Percentiles rank a stretch among this genome's conserved stretches.
Evolutionary conservation across 495 filamentous ascomycete species (phyloP).

Genomic region (Penicillium silybi): DNA sequence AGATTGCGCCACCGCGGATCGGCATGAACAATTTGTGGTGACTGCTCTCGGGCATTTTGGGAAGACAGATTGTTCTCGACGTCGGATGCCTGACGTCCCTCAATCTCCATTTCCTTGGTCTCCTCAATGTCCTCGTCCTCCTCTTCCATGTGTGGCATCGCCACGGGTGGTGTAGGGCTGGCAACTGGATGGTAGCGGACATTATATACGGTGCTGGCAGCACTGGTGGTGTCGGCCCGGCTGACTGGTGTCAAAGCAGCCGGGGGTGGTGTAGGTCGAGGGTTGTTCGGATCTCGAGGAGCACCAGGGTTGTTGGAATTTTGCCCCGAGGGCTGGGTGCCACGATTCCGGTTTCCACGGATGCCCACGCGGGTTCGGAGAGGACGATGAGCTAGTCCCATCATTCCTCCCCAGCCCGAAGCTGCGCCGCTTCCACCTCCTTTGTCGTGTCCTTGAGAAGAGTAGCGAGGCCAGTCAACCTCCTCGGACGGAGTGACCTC

Average conservation of each 20-base stretch:
- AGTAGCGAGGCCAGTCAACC: constrained; percentile 48
- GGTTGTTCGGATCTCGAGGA: constrained; percentile 20
- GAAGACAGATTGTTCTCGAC: constrained; percentile 10
- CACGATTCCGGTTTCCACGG: constrained; percentile 23
- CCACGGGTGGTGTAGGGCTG: constrained; percentile 57
- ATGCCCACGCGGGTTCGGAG: constrained; percentile 34
- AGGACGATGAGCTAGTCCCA: constrained; percentile 37
- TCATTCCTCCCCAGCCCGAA: constrained; percentile 45
- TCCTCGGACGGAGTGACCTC: constrained; percentile 65
- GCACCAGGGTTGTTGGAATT: constrained; percentile 14
- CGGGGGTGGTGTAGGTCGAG: constrained; percentile 59
- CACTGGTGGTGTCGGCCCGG: constrained; percentile 71
- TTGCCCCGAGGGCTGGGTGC: constrained; percentile 10
- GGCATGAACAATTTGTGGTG: constrained; percentile 31
- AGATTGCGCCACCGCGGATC: constrained; percentile 48
- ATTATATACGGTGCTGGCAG: constrained; percentile 79
- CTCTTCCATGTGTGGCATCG: constrained; percentile 38
- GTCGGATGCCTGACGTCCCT: constrained; percentile 9
- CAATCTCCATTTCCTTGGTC: constrained; percentile 27
- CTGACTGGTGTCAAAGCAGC: constrained; percentile 68
- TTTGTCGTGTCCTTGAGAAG: constrained; percentile 30
- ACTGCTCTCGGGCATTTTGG: constrained; percentile 25
- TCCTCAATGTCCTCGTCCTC: constrained; percentile 27
- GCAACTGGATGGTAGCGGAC: constrained; percentile 76
- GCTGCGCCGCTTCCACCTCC: constrained; percentile 37